Base-by-base conservation (phyloP, 345 rosid genomes). In the Hibiscus tridactylites region DNA sequence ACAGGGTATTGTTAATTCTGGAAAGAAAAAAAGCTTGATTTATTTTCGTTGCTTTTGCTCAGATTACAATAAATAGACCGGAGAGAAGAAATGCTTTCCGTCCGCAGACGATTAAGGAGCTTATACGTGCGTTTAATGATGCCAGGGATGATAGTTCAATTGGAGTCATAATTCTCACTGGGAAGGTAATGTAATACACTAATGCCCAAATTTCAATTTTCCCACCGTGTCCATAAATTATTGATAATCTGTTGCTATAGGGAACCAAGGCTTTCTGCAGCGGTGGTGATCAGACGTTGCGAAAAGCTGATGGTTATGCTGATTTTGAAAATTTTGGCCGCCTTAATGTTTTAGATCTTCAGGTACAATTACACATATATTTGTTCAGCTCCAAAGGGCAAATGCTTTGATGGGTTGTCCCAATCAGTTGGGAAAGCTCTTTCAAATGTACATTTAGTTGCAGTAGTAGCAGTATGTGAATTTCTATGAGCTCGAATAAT, bases 231-330 rank as follows among this genome's bases (percentile, higher is more conserved):
- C n/a, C n/a, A n/a, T n/a, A n/a, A n/a, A n/a, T n/a, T n/a, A n/a
- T n/a, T 61, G 59, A 61, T 39, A 13, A 74, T 50, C 44, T 73
- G 44, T 35, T 76, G 65, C 19, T 77, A 56, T 62, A 94, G 98
- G 97, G 98, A 78, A 91, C 89, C 19, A 75, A 87, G 68, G 99
- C 99, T 56, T 91, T 91, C 81, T 91, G 97, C 56, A 90, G 97
- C 66, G 93, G 99, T 16, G 97, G 99, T 33, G 97, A 94, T 71
- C 99, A 90, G 78, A 82, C 90, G 1, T 52, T 94, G 84, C 83
- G 92, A 85, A 87, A 85, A 6, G 69, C 75, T 62, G 88, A 85
- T 33, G 97, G 97, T 56, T 91, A 91, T 79, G 93, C 97, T 75
- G 97, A 91, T 80, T 76, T 83, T 10, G 79, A 83, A 11, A 81